Percentiles rank a stretch among this genome's conserved stretches.
Evolutionary conservation across 176 grass and related monocot species (phyloP).

Genomic region (Phyllostachys edulis): DNA sequence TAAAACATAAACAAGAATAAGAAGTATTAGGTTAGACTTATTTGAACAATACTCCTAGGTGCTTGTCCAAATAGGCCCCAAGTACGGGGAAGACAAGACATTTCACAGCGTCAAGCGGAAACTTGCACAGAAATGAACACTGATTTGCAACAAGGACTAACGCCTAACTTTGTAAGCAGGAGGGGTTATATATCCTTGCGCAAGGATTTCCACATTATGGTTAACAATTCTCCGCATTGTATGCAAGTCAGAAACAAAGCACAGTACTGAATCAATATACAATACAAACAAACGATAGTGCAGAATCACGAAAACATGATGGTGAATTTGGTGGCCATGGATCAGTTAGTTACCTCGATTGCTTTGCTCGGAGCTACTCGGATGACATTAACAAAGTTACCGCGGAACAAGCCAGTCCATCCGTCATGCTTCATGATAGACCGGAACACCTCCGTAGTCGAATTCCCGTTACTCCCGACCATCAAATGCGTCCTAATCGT

Average conservation of each 20-base stretch:
- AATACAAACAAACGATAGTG: not conserved
- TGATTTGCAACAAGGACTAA: not conserved
- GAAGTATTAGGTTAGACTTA: not conserved
- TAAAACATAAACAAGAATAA: not conserved
- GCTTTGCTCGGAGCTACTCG: slow-evolving; percentile 90
- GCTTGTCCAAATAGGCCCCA: not conserved
- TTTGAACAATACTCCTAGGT: not conserved
- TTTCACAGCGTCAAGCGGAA: not conserved
- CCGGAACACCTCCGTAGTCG: slow-evolving; percentile 53
- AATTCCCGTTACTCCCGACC: slow-evolving; percentile 89
- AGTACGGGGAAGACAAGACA: not conserved
- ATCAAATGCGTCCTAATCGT: slow-evolving; percentile 90
- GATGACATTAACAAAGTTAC: slow-evolving; percentile 90
- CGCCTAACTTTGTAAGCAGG: not conserved
- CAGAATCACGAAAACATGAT: not conserved
- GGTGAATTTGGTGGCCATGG: not conserved
- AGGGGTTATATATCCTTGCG: not conserved
- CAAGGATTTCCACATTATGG: not conserved
- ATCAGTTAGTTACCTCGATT: slow-evolving; percentile 65
- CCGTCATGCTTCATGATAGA: slow-evolving; percentile 79
- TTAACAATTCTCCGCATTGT: not conserved
- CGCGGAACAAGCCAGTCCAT: slow-evolving; percentile 82
- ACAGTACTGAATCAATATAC: not conserved
- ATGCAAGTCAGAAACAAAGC: not conserved
- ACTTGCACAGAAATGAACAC: not conserved